Base-by-base conservation (phyloP, 176 grass and related monocot genomes). In the Eleusine coracana region DNA sequence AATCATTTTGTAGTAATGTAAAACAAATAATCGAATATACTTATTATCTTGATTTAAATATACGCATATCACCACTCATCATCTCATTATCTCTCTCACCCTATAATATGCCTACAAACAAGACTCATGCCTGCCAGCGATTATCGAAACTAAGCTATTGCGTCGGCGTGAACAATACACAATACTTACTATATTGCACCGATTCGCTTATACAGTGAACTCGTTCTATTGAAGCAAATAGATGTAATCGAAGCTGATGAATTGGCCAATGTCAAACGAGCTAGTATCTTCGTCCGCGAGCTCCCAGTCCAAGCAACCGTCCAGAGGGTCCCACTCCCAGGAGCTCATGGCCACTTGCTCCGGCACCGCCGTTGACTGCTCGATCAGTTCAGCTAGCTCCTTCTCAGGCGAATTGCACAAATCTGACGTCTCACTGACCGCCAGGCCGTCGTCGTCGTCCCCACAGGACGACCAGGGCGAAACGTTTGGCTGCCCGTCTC, bases 231-330 rank as follows among this genome's bases (percentile, higher is more conserved):
- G 38, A 69, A 70, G 2, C 36, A 80, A 23, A 58, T 23, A n/a
- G 13, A 56, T 5, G 36, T 42, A 40, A 70, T 13, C 37, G 78
- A 58, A 58, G 78, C 70, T 11, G 13, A 39, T 51, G 49, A 70
- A 58, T 42, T 40, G 36, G 7, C 36, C 66, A 58, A 70, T 27
- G 49, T 58, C 49, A 39, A 70, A 42, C 6, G 49, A 42, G 65
- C 64, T 55, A 31, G 7, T 3, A 10, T 60, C 56, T 7, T 70
- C 65, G 7, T 54, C 51, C 14, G 21, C 14, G 6, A 80, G 14
- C 13, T 25, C 51, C 78, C 66, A 80, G n/a, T 70, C 66, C 66
- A 80, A 42, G 49, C 49, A 58, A 2, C 49, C 63, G 7, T 18
- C 46, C 4, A 54, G 0, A 51, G 10, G 5, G 37, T 54, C 77